These are phyloP conservation scores for Globisporangium apiculatum DNA, from an alignment of 352 stramenopile genomes.

Conservation along the genomic window DNA sequence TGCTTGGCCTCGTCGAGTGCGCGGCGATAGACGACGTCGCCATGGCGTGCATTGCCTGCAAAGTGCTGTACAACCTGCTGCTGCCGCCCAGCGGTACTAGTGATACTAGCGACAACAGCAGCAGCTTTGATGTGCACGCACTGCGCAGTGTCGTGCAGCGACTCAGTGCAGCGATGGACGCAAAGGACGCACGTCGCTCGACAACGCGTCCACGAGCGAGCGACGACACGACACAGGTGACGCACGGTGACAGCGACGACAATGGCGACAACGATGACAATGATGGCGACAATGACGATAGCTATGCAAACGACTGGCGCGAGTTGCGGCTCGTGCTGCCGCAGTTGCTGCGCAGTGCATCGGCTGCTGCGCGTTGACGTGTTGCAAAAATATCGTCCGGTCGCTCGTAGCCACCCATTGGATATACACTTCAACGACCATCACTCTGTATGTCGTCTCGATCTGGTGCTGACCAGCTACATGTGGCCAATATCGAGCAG, in stretches of 20 bases:
- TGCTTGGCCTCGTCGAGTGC: conserved; percentile 50
- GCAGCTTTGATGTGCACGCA: conserved; percentile 7
- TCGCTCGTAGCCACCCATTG: too few species aligned
- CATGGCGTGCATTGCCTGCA: conserved; percentile 72
- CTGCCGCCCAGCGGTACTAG: conserved; percentile 7
- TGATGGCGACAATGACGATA: conserved; percentile 20
- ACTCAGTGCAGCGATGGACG: conserved; percentile 18
- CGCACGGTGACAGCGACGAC: neutral
- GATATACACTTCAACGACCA: too few species aligned
- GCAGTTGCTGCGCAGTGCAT: conserved; percentile 30
- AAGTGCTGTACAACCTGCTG: conserved; percentile 83
- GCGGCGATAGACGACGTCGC: conserved; percentile 52
- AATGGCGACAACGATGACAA: conserved; percentile 3
- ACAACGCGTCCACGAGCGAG: neutral
- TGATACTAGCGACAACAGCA: neutral
- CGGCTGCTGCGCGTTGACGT: neutral
- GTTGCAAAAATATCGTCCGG: too few species aligned
- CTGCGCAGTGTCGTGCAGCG: conserved; percentile 25
- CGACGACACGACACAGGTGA: neutral
- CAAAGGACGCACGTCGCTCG: neutral
- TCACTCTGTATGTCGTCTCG: too few species aligned
- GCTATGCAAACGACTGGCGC: conserved; percentile 13
- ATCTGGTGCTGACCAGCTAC: too few species aligned
- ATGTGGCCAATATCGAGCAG: too few species aligned
- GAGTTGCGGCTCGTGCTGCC: conserved; percentile 39